Conservation (phyloP, 2,329 filamentous ascomycete species). For the Lecanicillium sp. region DNA sequence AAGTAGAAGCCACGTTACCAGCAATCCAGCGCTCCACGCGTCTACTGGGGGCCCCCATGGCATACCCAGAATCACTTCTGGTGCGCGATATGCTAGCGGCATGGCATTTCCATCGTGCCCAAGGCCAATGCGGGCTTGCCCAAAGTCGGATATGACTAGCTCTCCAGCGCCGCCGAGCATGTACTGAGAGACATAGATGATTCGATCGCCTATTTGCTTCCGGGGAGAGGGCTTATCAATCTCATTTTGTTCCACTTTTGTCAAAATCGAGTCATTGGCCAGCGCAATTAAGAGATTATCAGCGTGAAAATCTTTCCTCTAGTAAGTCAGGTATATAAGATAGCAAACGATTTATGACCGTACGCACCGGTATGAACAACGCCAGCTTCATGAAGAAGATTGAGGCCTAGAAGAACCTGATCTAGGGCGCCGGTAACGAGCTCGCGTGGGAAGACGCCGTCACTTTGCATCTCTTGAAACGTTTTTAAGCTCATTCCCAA, state of each 20-base stretch:
- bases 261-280: slow-evolving; percentile 20
- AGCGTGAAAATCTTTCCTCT: slow-evolving; percentile 23
- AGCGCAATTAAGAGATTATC: slow-evolving; percentile 28
- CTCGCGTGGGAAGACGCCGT: slow-evolving; percentile 16
- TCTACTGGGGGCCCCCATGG: slow-evolving; percentile 24
- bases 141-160: slow-evolving; percentile 25
- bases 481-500: slow-evolving; percentile 28
- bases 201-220: slow-evolving; percentile 17
- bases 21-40: slow-evolving; percentile 25
- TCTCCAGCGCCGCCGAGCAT: slow-evolving; percentile 21
- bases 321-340: not conserved
- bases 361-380: slow-evolving; percentile 20
- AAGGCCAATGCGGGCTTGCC: slow-evolving; percentile 24
- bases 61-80: slow-evolving; percentile 28
- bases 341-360: too few relatives aligned
- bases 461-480: slow-evolving; percentile 20
- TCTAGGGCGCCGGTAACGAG: slow-evolving; percentile 17
- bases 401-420: slow-evolving; percentile 16
- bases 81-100: slow-evolving; percentile 23
- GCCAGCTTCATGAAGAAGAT: slow-evolving; percentile 17
- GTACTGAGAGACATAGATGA: slow-evolving; percentile 23
- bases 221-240: slow-evolving; percentile 19
- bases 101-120: slow-evolving; percentile 17
- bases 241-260: slow-evolving; percentile 22
- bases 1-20: slow-evolving; percentile 16